Conservation (phyloP, 495 filamentous ascomycete species). For the Clavariopsis aquatica region DNA sequence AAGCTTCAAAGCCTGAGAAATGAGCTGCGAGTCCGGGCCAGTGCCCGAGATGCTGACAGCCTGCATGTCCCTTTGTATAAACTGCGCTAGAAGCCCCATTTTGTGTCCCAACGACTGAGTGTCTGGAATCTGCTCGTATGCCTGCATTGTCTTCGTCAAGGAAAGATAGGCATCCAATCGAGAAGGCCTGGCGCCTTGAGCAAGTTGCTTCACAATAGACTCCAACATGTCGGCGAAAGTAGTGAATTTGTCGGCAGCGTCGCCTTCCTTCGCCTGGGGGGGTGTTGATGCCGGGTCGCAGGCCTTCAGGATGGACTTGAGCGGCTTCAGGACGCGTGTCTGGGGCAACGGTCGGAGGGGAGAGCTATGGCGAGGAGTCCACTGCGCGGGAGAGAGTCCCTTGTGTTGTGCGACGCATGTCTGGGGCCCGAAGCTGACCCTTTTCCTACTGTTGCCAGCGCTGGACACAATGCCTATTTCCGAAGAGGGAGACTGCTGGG, state of each 20-base stretch:
- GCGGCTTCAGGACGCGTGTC: conserved; percentile 64
- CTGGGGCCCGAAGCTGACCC: conserved; percentile 54
- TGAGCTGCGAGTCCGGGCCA: conserved; percentile 60
- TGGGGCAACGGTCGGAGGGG: conserved; percentile 55
- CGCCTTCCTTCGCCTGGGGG: conserved; percentile 44
- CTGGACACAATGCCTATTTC: conserved; percentile 43
- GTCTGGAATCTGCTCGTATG: conserved; percentile 62
- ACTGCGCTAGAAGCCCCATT: conserved; percentile 70
- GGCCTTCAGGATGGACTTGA: conserved; percentile 86
- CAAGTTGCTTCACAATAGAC: conserved; percentile 76
- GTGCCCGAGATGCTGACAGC: conserved; percentile 46
- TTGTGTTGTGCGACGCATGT: conserved; percentile 70
- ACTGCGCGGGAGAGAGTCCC: conserved; percentile 52
- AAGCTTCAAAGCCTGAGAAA: conserved; percentile 73
- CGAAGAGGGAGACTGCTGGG: conserved; percentile 51
- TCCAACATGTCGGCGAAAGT: conserved; percentile 76
- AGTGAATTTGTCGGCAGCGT: conserved; percentile 46
- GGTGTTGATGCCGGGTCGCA: conserved; percentile 49
- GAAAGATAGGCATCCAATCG: conserved; percentile 85
- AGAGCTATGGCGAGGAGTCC: conserved; percentile 48
- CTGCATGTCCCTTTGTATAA: conserved; percentile 75
- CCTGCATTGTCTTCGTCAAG: conserved; percentile 70
- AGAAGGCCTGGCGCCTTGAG: conserved; percentile 63
- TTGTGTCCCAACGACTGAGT: conserved; percentile 74
- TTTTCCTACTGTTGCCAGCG: conserved; percentile 59